Conservation (phyloP, 495 filamentous ascomycete species). For the Hypoxylon subgilvum region DNA sequence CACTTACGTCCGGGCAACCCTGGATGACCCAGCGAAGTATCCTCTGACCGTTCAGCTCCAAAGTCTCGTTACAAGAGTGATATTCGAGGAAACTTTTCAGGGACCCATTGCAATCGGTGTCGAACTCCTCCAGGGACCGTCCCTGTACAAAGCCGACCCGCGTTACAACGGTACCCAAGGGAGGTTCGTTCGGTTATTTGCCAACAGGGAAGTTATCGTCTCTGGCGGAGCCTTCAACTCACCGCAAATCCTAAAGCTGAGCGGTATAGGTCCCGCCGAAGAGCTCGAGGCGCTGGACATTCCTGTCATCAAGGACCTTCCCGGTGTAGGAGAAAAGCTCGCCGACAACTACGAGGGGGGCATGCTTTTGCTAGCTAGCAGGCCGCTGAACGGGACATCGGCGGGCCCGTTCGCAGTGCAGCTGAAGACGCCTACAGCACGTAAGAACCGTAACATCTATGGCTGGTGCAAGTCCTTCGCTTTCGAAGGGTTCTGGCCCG, state of each 20-base stretch:
- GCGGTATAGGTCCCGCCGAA: slow-evolving; percentile 50
- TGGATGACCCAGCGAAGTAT: slow-evolving; percentile 52
- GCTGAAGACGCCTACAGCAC: slow-evolving; percentile 52
- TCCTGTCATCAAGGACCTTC: slow-evolving; percentile 54
- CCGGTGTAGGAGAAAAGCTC: slow-evolving; percentile 65
- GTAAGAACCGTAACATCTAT: slow-evolving; percentile 53
- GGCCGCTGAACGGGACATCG: slow-evolving; percentile 38
- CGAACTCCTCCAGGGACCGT: slow-evolving; percentile 49
- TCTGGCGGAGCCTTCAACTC: slow-evolving; percentile 61
- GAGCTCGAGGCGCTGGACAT: slow-evolving; percentile 55
- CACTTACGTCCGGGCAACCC: slow-evolving; percentile 52
- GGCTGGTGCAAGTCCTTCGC: slow-evolving; percentile 54
- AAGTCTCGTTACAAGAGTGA: slow-evolving; percentile 53
- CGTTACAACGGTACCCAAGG: slow-evolving; percentile 44
- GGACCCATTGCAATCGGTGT: slow-evolving; percentile 52
- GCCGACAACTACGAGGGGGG: slow-evolving; percentile 62
- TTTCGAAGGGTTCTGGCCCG: slow-evolving; percentile 58
- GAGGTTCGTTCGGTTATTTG: slow-evolving; percentile 41
- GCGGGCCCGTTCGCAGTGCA: slow-evolving; percentile 46
- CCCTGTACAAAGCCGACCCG: slow-evolving; percentile 53
- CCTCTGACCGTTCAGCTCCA: slow-evolving; percentile 55
- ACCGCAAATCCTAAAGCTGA: slow-evolving; percentile 64
- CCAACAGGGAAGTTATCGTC: slow-evolving; percentile 61
- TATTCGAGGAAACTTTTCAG: slow-evolving; percentile 44
- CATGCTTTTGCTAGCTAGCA: slow-evolving; percentile 41